These are phyloP conservation scores for Alternaria novae-zelandiae DNA, from an alignment of 2,329 filamentous ascomycete species.

Conservation along the genomic window DNA sequence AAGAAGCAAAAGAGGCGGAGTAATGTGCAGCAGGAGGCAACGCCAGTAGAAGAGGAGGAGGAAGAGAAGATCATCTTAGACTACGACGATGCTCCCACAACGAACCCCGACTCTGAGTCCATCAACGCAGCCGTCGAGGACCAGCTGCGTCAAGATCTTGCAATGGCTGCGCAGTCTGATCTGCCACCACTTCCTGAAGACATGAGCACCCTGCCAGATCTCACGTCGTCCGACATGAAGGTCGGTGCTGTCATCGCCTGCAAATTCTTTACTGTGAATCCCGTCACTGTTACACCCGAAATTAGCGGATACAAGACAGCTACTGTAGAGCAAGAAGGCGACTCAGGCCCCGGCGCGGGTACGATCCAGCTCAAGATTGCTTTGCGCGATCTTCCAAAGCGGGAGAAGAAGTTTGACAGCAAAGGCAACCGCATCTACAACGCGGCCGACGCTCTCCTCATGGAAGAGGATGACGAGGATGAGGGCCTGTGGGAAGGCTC, in stretches of 20 bases:
- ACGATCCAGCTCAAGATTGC: conserved; percentile 70
- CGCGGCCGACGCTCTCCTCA: conserved; percentile 57
- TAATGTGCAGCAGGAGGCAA: conserved; percentile 34
- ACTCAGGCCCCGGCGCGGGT: conserved; percentile 53
- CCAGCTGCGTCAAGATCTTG: conserved; percentile 53
- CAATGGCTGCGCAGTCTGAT: conserved; percentile 59
- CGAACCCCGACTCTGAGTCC: conserved; percentile 26
- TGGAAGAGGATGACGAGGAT: conserved; percentile 36
- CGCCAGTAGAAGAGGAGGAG: conserved; percentile 51
- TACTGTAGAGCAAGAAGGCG: conserved; percentile 59
- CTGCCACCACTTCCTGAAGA: conserved; percentile 68
- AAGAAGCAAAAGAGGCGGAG: conserved; percentile 59
- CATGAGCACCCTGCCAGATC: conserved; percentile 57
- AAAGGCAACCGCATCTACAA: conserved; percentile 77
- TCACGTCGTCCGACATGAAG: conserved; percentile 58
- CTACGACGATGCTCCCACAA: conserved; percentile 39
- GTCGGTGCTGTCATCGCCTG: conserved; percentile 72
- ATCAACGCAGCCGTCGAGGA: conserved; percentile 33
- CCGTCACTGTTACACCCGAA: conserved; percentile 67
- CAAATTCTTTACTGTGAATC: conserved; percentile 67
- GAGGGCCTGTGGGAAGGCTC: conserved; percentile 33
- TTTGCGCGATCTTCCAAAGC: conserved; percentile 66
- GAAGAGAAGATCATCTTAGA: conserved; percentile 39
- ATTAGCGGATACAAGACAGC: conserved; percentile 70
- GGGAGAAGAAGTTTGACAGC: conserved; percentile 67